These are phyloP conservation scores for Corymbia maculata DNA, from an alignment of 345 rosid species.

Conservation along the genomic window DNA sequence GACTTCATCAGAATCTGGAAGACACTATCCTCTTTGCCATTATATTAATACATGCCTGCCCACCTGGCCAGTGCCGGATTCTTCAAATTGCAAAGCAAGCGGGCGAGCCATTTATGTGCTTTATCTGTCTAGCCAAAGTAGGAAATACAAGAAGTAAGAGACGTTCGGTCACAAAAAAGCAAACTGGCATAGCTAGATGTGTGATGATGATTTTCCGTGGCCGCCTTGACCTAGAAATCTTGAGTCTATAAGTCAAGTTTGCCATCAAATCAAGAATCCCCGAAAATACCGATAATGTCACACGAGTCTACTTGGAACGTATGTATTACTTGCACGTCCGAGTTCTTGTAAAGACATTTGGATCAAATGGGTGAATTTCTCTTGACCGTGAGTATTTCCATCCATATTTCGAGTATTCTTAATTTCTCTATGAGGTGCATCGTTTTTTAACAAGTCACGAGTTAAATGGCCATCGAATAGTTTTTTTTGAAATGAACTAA, in stretches of 20 bases:
- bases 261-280: background rate
- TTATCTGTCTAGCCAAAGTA: background rate
- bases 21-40: background rate
- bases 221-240: background rate
- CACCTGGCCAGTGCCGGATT: background rate
- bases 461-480: background rate
- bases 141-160: background rate
- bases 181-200: background rate
- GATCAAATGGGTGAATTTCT: background rate
- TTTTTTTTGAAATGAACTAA: background rate
- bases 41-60: background rate
- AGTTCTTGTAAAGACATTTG: background rate
- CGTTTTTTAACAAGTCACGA: background rate
- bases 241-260: background rate
- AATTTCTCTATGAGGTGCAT: fast-evolving
- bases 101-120: background rate
- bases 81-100: background rate
- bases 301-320: background rate
- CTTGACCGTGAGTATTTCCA: background rate
- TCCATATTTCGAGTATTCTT: background rate
- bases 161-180: background rate
- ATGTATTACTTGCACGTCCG: fast-evolving
- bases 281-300: background rate
- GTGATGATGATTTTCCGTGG: background rate
- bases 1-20: background rate